Evolutionary conservation across 768 basidiomycete species (phyloP), one percentile per base, ranked within the genome.

Genomic region (Collybia nuda): DNA sequence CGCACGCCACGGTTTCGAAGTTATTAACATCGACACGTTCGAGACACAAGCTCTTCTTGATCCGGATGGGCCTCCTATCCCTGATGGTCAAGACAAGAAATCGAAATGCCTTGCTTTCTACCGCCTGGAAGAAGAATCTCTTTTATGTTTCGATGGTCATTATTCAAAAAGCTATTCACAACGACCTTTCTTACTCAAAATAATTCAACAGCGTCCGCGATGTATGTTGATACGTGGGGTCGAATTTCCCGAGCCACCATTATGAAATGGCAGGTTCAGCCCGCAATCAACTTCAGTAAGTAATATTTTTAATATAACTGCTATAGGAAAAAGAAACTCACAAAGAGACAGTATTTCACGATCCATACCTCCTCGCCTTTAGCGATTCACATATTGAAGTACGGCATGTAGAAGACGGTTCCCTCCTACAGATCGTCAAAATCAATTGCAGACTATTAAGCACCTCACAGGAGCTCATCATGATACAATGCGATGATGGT

Each of bases 81-180:
- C 86, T 29, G 85, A 86, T 53, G 82, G 82, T 61, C 7, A 11
- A 9, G 32, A 32, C 9, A 67, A 77, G 50, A 82, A 85, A 61
- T 80, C 79, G 53, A 71, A 77, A 44, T 88, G 90, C 8, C 79
- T 91, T 56, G 82, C 88, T 3, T 88, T 90, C 40, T 88, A 86
- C 62, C 77, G 88, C 42, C 80, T 88, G 26, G 85, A 85, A 50
- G 82, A 81, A 44, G 84, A 89, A 57, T 89, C 91, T 65, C 62
- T 92, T 35, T 63, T 90, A 21, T 92, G 90, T 62, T 91, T 90
- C 64, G 86, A 89, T 58, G 84, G 88, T 88, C 49, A 61, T 79
- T 55, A 12, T 9, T 15, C 21, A 15, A 11, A 28, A 17, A 5
- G 18, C 38, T 35, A 22, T 19, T 21, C 28, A 9, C 18, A 9